phyloP scores from a whole-genome alignment of 1,284 basidiomycete genomes.

The Amylostereum areolatum region DNA sequence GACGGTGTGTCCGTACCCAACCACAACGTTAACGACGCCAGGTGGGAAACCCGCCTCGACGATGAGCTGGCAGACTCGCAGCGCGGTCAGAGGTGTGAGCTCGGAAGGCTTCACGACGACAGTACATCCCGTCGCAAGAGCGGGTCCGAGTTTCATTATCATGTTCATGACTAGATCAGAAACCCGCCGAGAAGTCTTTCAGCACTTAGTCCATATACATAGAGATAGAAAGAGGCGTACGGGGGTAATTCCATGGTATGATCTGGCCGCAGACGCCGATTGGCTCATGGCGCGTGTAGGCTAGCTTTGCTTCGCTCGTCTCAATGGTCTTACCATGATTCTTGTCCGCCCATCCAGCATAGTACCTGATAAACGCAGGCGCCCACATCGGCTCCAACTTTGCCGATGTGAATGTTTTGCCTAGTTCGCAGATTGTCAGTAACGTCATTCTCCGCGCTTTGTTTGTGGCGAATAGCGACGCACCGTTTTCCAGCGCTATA shows the following conservation, averaged over 20 bases:
- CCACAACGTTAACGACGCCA: slow-evolving; percentile 69
- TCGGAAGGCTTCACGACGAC: slow-evolving; percentile 89
- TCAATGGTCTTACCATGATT: slow-evolving; percentile 78
- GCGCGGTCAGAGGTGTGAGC: slow-evolving; percentile 81
- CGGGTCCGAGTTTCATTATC: slow-evolving; percentile 80
- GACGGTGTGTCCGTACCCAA: slow-evolving; percentile 61
- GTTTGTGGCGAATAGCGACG: too few species aligned
- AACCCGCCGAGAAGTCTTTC: too few species aligned
- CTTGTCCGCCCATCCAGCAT: slow-evolving; percentile 84
- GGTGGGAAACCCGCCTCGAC: slow-evolving; percentile 57
- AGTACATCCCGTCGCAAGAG: slow-evolving; percentile 80
- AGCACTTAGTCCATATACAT: too few species aligned
- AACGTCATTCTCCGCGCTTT: too few species aligned
- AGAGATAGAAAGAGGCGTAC: too few species aligned
- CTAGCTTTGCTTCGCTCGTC: slow-evolving; percentile 66
- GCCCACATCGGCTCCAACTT: slow-evolving; percentile 64
- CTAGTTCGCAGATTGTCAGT: neutral
- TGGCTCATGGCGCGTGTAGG: slow-evolving; percentile 87
- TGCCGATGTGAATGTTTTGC: slow-evolving; percentile 78
- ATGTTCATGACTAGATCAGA: slow-evolving; percentile 63
- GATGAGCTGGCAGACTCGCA: slow-evolving; percentile 47
- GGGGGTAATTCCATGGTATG: slow-evolving; percentile 76
- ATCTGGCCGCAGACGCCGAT: slow-evolving; percentile 89
- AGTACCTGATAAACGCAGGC: slow-evolving; percentile 73
- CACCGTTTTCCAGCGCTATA: slow-evolving; percentile 65